Conservation (phyloP, 129 eudicot species). For the Flaveria brownii region DNA sequence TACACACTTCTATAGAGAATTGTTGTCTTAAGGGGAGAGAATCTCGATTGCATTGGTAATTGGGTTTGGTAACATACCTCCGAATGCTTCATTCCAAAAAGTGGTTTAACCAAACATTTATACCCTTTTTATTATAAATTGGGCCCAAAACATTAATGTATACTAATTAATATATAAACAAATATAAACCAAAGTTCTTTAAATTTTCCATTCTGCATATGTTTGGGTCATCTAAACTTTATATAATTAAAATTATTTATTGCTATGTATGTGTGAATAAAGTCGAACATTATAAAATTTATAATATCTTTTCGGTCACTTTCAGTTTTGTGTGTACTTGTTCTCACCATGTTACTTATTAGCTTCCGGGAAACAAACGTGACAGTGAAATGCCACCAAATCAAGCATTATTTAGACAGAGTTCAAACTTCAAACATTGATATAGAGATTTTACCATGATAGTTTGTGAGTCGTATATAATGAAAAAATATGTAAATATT, state of each 20-base stretch:
- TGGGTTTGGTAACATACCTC: constrained; percentile 35
- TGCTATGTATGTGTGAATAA: not conserved
- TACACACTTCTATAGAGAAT: constrained; percentile 25
- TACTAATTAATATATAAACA: not conserved
- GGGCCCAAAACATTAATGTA: not conserved
- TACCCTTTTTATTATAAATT: constrained; percentile 26
- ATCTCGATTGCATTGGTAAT: constrained; percentile 26
- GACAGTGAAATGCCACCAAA: constrained; percentile 28
- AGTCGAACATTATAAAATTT: not conserved
- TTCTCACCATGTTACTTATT: constrained; percentile 20
- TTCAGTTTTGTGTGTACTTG: constrained; percentile 11
- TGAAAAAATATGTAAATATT: not conserved
- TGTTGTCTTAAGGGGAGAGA: constrained; percentile 28
- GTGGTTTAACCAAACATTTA: constrained; percentile 43
- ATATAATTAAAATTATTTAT: not conserved
- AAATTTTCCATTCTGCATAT: not conserved
- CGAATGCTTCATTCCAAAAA: constrained; percentile 37
- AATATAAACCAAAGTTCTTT: no score
- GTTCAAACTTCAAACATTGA: not conserved
- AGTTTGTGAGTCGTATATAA: not conserved
- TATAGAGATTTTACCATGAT: not conserved
- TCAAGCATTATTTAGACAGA: constrained; percentile 15
- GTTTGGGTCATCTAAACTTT: not conserved
- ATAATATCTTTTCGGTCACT: not conserved
- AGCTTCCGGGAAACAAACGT: constrained; percentile 16